Conservation (phyloP, 768 basidiomycete species). For the Atractiella rhizophila region DNA sequence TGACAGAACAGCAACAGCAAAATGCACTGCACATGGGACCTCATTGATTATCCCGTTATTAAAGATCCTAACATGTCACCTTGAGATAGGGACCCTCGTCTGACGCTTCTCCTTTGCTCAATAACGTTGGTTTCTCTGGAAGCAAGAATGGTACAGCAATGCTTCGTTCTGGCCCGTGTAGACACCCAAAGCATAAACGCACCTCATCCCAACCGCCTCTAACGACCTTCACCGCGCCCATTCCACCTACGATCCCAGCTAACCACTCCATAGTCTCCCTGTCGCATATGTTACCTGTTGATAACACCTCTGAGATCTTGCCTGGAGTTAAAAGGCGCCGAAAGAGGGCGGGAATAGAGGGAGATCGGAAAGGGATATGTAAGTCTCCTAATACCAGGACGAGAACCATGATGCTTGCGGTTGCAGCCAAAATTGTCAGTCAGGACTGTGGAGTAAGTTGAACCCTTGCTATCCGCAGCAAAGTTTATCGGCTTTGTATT, state of each 20-base stretch:
- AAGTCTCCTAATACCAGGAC: conserved; percentile 93
- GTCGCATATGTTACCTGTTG: conserved; percentile 93
- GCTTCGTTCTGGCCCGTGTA: no score
- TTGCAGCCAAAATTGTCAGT: no score
- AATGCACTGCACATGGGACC: no score
- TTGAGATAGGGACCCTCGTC: no score
- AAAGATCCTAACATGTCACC: no score
- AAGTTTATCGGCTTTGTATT: no score
- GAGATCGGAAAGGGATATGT: conserved; percentile 61
- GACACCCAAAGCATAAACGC: conserved; percentile 13
- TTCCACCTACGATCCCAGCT: conserved; percentile 68
- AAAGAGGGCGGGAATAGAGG: conserved; percentile 86
- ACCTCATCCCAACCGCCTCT: conserved; percentile 93
- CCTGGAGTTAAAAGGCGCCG: conserved; percentile 82
- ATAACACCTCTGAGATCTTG: conserved; percentile 92
- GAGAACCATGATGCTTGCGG: conserved; percentile 32
- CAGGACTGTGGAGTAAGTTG: no score
- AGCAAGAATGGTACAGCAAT: no score
- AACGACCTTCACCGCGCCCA: conserved; percentile 61
- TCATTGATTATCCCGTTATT: no score
- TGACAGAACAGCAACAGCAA: not conserved
- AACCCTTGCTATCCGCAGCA: no score
- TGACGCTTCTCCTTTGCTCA: no score
- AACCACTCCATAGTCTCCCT: conserved; percentile 93
- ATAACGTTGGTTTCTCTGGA: no score